These are phyloP conservation scores for Hyaloscypha variabilis DNA, from an alignment of 495 filamentous ascomycete genomes.

Conservation along the genomic window DNA sequence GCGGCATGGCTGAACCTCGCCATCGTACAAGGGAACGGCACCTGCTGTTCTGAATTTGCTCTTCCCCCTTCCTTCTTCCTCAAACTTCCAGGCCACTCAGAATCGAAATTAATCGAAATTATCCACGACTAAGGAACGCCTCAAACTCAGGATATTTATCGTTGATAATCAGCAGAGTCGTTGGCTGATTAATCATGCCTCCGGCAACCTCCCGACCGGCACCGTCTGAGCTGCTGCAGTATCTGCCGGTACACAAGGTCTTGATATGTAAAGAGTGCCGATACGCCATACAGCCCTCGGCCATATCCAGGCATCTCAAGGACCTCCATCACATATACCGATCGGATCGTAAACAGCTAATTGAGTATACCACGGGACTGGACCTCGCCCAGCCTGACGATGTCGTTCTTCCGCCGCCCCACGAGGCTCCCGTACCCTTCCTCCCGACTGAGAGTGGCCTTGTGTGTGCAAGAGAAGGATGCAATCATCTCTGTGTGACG, in stretches of 20 bases:
- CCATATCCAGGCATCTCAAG: constrained; percentile 39
- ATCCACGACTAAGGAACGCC: too few relatives aligned
- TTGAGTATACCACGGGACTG: constrained; percentile 30
- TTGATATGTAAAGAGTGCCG: constrained; percentile 36
- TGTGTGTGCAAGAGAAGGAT: constrained; percentile 27
- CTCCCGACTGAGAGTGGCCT: constrained; percentile 35
- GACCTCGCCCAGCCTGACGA: constrained; percentile 29
- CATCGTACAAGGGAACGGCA: background rate
- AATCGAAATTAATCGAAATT: background rate
- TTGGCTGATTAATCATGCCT: too few relatives aligned
- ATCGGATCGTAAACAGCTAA: constrained; percentile 26
- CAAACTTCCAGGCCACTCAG: too few relatives aligned
- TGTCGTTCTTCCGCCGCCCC: constrained; percentile 25
- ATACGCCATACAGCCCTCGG: constrained; percentile 41
- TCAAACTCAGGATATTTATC: too few relatives aligned
- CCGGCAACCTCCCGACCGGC: background rate
- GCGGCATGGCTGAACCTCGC: background rate
- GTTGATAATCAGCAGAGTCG: too few relatives aligned
- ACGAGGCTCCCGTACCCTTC: constrained; percentile 35
- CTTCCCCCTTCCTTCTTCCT: background rate
- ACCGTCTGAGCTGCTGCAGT: background rate
- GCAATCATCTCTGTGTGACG: constrained; percentile 14
- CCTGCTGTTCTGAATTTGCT: background rate
- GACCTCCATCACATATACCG: constrained; percentile 39
- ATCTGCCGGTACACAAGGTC: constrained; percentile 23